Evolutionary conservation across 1,284 basidiomycete genomes (phyloP), one percentile per base, ranked within the genome.

Genomic region (Entoloma clypeatum): DNA sequence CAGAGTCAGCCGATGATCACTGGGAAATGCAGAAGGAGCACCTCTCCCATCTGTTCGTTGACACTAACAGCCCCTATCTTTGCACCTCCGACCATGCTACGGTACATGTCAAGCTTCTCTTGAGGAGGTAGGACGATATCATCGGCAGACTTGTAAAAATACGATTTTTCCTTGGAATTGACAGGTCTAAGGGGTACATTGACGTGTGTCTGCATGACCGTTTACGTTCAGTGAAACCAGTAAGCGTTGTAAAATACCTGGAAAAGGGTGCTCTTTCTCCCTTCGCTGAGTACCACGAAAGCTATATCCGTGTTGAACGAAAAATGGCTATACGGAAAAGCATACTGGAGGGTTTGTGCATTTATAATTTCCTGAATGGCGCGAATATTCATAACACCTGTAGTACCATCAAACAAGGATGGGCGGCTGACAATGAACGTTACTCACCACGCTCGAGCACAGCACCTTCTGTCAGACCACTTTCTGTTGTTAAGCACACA

Each of bases 311-410:
- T 89, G 19, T 82, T 73, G 54, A 93, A 89, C 8, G 77, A 68
- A 56, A 86, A 91, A 42, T 59, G 67, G 53, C 80, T 86, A 62
- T 78, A 93, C 0, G 91, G 90, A 60, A 92, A 93, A 22, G 73
- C 62, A 58, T 92, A 93, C 8, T 79, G 69, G n/a, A 92, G 63
- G 2, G 77, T 82, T 55, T 91, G 89, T 10, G 68, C 64, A 28
- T 67, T 68, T 56, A 92, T 77, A 43, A 79, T 72, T 35, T 81
- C 74, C 46, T 89, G 83, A n/a, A 86, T 61, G 0, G 80, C 74
- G 30, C 68, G 75, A 23, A 92, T 62, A 52, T 91, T 93, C 44
- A 64, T 59, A 4, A 92, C 57, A 3, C 88, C 86, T 81, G 47
- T 22, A 24, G 21, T 30, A 8, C 30, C 11, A 34, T 34, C 18